These are phyloP conservation scores for Pterocarpus santalinus DNA, from an alignment of 306 rosid species.

Conservation along the genomic window DNA sequence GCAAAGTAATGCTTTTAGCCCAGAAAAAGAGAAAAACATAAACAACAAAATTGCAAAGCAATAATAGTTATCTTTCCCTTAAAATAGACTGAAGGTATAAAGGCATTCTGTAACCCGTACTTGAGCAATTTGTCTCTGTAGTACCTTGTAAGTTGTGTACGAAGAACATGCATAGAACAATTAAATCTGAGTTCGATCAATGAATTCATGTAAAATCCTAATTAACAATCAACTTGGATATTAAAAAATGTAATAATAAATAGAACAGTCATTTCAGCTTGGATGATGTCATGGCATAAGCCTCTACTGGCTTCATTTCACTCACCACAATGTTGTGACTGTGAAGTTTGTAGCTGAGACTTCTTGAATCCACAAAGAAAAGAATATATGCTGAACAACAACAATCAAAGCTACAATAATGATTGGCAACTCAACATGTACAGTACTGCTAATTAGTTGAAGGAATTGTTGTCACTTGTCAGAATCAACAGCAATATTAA, in stretches of 20 bases:
- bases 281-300: background rate
- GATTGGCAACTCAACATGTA: conserved; percentile 55
- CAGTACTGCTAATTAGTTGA: conserved; percentile 45
- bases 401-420: conserved; percentile 39
- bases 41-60: background rate
- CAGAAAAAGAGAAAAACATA: too few relatives aligned
- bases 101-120: too few relatives aligned
- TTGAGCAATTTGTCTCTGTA: too few relatives aligned
- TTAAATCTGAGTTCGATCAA: background rate
- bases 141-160: background rate
- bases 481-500: conserved; percentile 60
- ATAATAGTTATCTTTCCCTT: background rate
- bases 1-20: background rate
- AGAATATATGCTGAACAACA: conserved; percentile 19
- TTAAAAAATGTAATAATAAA: background rate
- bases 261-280: conserved; percentile 10
- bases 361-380: conserved; percentile 29
- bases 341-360: conserved; percentile 23
- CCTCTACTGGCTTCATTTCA: background rate
- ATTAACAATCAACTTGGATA: background rate
- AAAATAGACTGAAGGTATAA: too few relatives aligned
- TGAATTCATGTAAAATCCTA: background rate
- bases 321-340: background rate
- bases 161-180: background rate
- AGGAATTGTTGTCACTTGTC: conserved; percentile 35